Evolutionary conservation across 176 grass and related monocot species (phyloP).

Genomic region (Eleusine indica): DNA sequence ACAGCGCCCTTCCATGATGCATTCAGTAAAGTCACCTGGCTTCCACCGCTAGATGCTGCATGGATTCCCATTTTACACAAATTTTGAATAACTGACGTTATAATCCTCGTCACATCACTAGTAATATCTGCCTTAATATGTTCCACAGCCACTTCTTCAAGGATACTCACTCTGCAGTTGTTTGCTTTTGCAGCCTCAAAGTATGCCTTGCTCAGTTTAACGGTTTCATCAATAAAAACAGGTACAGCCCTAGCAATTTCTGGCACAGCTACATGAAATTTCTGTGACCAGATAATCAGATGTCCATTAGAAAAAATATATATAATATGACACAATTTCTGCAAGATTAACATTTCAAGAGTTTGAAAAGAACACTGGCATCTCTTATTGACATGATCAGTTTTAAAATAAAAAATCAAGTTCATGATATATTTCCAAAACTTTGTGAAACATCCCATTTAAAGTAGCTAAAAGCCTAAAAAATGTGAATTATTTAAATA

Average conservation of each 20-base stretch:
- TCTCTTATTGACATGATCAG: constrained; percentile 6
- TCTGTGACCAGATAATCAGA: constrained; percentile 60
- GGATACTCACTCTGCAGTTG: constrained; percentile 28
- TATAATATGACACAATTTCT: constrained; percentile 30
- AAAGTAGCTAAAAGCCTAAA: constrained; percentile 18
- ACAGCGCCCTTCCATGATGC: constrained; percentile 91
- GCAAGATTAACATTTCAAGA: constrained; percentile 26
- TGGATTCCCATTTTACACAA: constrained; percentile 76
- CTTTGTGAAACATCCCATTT: background rate
- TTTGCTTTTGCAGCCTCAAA: constrained; percentile 55
- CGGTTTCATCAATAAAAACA: constrained; percentile 73
- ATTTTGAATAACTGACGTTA: constrained; percentile 58
- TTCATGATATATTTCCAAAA: background rate
- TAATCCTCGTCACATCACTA: constrained; percentile 48
- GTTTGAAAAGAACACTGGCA: constrained; percentile 28
- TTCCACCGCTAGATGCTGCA: constrained; percentile 85
- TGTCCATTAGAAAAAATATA: constrained; percentile 41
- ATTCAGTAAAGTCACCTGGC: constrained; percentile 73
- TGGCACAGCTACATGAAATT: constrained; percentile 52
- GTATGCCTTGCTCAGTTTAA: constrained; percentile 73
- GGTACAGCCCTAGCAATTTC: constrained; percentile 65
- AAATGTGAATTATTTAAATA: constrained; percentile 1
- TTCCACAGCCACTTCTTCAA: constrained; percentile 37
- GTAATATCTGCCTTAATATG: constrained; percentile 39
- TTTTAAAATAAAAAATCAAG: background rate